These are phyloP conservation scores for Ophiosphaerella korrae DNA, from an alignment of 2,329 filamentous ascomycete species.

Conservation along the genomic window DNA sequence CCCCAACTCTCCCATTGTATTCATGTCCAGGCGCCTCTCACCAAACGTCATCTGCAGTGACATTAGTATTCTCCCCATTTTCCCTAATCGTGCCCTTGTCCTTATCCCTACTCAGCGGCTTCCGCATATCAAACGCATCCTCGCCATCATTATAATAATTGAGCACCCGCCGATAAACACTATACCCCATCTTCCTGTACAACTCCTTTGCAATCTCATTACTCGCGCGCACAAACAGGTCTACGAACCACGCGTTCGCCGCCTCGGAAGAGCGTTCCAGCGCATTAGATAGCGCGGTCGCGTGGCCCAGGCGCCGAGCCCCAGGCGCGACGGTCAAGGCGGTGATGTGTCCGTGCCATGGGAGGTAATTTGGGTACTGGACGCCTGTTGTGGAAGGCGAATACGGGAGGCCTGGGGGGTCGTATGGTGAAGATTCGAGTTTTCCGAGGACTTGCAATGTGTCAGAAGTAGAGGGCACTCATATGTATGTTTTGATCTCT, in stretches of 20 bases:
- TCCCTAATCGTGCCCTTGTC: slow-evolving; percentile 76
- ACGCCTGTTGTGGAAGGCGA: slow-evolving; percentile 56
- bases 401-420: slow-evolving; percentile 73
- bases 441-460: slow-evolving; percentile 83
- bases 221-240: slow-evolving; percentile 88
- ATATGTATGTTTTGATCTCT: too few relatives aligned
- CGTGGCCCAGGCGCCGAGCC: slow-evolving; percentile 84
- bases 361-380: slow-evolving; percentile 73
- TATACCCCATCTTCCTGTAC: slow-evolving; percentile 89
- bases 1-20: background rate
- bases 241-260: slow-evolving; percentile 90
- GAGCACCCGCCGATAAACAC: slow-evolving; percentile 83
- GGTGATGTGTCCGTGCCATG: slow-evolving; percentile 99
- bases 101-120: slow-evolving; percentile 81
- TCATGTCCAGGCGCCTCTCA: slow-evolving; percentile 38
- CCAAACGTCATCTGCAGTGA: slow-evolving; percentile 87
- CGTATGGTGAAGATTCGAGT: slow-evolving; percentile 79
- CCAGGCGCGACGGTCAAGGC: slow-evolving; percentile 89
- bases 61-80: slow-evolving; percentile 77
- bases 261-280: slow-evolving; percentile 83
- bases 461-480: background rate
- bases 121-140: slow-evolving; percentile 97
- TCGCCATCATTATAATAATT: slow-evolving; percentile 95
- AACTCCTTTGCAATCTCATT: slow-evolving; percentile 87
- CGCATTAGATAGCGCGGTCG: slow-evolving; percentile 78